These are phyloP conservation scores for Limnanthes douglasii DNA, from an alignment of 345 rosid species.

Conservation along the genomic window DNA sequence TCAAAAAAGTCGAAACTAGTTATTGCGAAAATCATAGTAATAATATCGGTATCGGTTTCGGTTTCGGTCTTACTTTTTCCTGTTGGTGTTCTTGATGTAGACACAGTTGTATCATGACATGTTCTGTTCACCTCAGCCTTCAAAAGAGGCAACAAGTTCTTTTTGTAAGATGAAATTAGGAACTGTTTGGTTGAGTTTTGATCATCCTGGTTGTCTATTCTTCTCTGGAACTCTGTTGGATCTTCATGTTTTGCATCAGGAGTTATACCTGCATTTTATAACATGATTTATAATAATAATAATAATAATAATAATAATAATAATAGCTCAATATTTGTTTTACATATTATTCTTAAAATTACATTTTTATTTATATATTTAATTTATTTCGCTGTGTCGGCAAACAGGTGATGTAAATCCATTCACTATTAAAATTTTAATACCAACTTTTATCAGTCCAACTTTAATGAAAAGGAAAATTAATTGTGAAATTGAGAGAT, in stretches of 20 bases:
- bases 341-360: too few species aligned
- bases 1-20: background rate
- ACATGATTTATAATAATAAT: too few species aligned
- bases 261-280: conserved; percentile 34
- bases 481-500: background rate
- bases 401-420: too few species aligned
- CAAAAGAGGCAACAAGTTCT: conserved; percentile 32
- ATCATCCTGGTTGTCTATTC: conserved; percentile 40
- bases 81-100: conserved; percentile 13
- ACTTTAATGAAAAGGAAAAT: too few species aligned
- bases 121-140: conserved; percentile 37
- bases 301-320: too few species aligned
- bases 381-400: too few species aligned
- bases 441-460: too few species aligned
- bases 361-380: too few species aligned
- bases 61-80: conserved; percentile 27
- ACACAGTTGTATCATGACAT: conserved; percentile 9
- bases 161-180: conserved; percentile 44
- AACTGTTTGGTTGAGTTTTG: conserved; percentile 48
- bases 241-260: conserved; percentile 46
- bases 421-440: too few species aligned
- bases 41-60: too few species aligned
- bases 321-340: too few species aligned
- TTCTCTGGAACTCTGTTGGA: conserved; percentile 26
- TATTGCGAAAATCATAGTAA: too few species aligned